These are phyloP conservation scores for Pinus albicaulis DNA, from an alignment of 75 land plant species.

Conservation along the genomic window DNA sequence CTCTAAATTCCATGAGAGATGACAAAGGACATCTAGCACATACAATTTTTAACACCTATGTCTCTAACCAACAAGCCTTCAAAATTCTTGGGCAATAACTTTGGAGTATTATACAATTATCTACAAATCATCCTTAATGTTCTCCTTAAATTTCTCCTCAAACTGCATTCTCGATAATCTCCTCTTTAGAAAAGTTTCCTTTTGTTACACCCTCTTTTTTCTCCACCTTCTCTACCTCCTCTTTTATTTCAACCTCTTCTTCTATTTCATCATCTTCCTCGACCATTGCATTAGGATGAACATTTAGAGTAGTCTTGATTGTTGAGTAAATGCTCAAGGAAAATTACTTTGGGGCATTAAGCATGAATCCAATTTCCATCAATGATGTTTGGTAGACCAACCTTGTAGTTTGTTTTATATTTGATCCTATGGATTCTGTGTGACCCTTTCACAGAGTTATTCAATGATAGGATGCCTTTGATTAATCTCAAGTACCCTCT, in stretches of 20 bases:
- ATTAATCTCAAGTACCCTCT: constrained; percentile 94
- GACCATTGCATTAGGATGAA: constrained; percentile 11
- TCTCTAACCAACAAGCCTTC: too few relatives aligned
- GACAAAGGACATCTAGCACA: too few relatives aligned
- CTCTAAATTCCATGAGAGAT: too few relatives aligned
- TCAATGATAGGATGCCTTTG: constrained; percentile 93
- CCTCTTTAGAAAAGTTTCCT: too few relatives aligned
- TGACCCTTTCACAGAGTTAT: constrained; percentile 72
- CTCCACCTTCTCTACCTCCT: not conserved
- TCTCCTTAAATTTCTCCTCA: too few relatives aligned
- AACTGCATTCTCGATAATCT: too few relatives aligned
- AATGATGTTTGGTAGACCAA: constrained; percentile 86
- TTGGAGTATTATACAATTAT: too few relatives aligned
- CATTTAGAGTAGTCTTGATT: constrained; percentile 62
- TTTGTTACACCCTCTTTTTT: too few relatives aligned
- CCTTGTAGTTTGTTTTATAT: constrained; percentile 64
- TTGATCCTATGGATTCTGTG: constrained; percentile 63
- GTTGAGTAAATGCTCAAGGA: constrained; percentile 71
- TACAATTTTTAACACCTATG: too few relatives aligned
- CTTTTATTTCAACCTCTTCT: constrained; percentile 32
- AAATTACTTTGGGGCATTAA: constrained; percentile 81
- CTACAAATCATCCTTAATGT: too few relatives aligned
- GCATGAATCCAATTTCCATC: constrained; percentile 93
- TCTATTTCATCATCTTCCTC: constrained; percentile 86
- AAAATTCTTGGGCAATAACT: too few relatives aligned